These are phyloP conservation scores for Aspergillus bombycis DNA, from an alignment of 2,329 filamentous ascomycete species.

Conservation along the genomic window DNA sequence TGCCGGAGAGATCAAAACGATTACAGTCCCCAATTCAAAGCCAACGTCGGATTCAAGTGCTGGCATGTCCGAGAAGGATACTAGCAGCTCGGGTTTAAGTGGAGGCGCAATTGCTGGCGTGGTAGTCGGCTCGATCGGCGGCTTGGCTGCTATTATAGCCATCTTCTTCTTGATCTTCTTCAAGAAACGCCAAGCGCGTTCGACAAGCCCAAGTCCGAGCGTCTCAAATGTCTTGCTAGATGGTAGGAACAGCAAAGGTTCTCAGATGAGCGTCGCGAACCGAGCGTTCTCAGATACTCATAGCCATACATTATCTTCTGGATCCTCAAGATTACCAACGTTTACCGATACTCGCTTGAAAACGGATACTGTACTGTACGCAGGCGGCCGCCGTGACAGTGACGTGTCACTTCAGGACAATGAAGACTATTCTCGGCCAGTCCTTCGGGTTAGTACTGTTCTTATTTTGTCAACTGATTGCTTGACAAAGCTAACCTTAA, in stretches of 20 bases:
- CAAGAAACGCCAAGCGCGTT: slow-evolving; percentile 39
- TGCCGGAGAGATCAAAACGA: slow-evolving; percentile 31
- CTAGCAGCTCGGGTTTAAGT: slow-evolving; percentile 33
- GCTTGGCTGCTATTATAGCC: slow-evolving; percentile 40
- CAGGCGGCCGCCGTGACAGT: slow-evolving; percentile 45
- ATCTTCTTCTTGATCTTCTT: slow-evolving; percentile 44
- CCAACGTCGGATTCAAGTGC: slow-evolving; percentile 19
- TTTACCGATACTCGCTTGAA: slow-evolving; percentile 52
- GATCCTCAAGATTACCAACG: slow-evolving; percentile 32
- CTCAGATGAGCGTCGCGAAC: slow-evolving; percentile 39
- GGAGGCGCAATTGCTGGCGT: slow-evolving; percentile 50
- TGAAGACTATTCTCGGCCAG: slow-evolving; percentile 52
- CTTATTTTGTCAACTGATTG: not conserved
- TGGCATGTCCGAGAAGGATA: slow-evolving; percentile 6
- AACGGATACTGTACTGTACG: slow-evolving; percentile 44
- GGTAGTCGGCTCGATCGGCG: slow-evolving; percentile 46
- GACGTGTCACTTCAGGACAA: slow-evolving; percentile 52
- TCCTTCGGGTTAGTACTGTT: slow-evolving; percentile 42
- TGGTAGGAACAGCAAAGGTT: slow-evolving; percentile 37
- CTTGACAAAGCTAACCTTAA: slow-evolving; percentile 20
- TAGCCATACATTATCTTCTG: slow-evolving; percentile 28
- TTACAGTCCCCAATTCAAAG: slow-evolving; percentile 26
- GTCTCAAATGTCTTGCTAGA: slow-evolving; percentile 34
- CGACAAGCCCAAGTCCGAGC: slow-evolving; percentile 33
- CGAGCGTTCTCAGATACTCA: slow-evolving; percentile 35